Conservation (phyloP, 257 asterid species). For the Echites panduratus region DNA sequence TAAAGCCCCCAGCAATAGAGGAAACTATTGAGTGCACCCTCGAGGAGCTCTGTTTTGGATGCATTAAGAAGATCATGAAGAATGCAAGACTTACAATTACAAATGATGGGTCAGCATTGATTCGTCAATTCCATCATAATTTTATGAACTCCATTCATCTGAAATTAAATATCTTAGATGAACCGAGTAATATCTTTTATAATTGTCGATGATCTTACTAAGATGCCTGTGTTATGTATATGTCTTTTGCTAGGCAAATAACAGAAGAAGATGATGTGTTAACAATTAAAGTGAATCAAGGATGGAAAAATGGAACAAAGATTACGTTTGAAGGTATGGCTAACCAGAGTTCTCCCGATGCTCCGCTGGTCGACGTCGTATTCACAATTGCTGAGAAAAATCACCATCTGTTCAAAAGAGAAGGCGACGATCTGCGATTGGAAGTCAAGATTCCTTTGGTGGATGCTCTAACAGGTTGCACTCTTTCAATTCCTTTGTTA, state of each 20-base stretch:
- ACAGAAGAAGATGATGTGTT: slow-evolving; percentile 49
- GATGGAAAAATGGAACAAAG: slow-evolving; percentile 65
- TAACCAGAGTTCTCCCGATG: slow-evolving; percentile 26
- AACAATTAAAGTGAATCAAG: slow-evolving; percentile 65
- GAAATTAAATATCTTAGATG: too few relatives aligned
- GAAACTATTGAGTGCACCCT: slow-evolving; percentile 63
- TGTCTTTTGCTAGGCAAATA: slow-evolving; percentile 31
- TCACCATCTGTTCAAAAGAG: slow-evolving; percentile 44
- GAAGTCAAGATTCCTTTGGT: slow-evolving; percentile 47
- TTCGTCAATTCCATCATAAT: background rate
- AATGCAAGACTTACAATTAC: slow-evolving; percentile 42
- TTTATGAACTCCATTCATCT: background rate
- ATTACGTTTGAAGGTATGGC: slow-evolving; percentile 72
- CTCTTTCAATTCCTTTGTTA: slow-evolving; percentile 44
- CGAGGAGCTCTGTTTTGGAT: slow-evolving; percentile 76
- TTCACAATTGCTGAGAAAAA: slow-evolving; percentile 48
- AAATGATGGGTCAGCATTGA: slow-evolving; percentile 38
- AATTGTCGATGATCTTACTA: too few relatives aligned
- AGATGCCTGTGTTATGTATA: background rate
- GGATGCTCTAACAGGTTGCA: slow-evolving; percentile 61
- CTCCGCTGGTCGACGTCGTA: slow-evolving; percentile 39
- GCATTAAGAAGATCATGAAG: slow-evolving; percentile 51
- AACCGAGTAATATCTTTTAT: background rate
- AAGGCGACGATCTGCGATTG: slow-evolving; percentile 53
- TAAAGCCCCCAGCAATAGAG: slow-evolving; percentile 55